A percentile compares a stretch with the other conserved stretches of the same genome.
Evolutionary conservation across 164 flowering plant species (phyloP).

Genomic region (Brasenia schreberi): DNA sequence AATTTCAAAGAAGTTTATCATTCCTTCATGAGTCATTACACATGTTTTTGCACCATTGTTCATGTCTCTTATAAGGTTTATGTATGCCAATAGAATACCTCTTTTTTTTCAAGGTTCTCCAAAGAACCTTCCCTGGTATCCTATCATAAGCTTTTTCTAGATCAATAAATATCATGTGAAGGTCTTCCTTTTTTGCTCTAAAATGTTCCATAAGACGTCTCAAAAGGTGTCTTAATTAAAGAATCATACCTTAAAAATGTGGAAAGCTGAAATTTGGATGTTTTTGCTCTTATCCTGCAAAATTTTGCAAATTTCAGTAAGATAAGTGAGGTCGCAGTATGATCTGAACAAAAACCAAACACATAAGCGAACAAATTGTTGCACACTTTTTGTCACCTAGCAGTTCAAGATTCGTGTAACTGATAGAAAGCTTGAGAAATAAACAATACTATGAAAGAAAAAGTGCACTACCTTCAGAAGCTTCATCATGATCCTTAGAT

Average conservation of each 20-base stretch:
- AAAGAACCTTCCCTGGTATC: too few relatives aligned
- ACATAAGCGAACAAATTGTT: not conserved
- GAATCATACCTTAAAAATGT: slow-evolving; percentile 75
- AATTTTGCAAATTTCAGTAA: not conserved
- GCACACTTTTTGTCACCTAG: not conserved
- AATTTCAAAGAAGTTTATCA: too few relatives aligned
- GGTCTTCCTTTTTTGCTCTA: too few relatives aligned
- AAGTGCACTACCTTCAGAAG: slow-evolving; percentile 33
- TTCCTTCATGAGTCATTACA: too few relatives aligned
- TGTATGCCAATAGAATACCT: too few relatives aligned
- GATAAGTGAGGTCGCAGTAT: not conserved
- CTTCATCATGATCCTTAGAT: slow-evolving; percentile 84
- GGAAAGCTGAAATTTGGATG: slow-evolving; percentile 87
- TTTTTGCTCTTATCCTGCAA: slow-evolving; percentile 95
- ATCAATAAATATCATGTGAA: too few relatives aligned
- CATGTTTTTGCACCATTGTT: too few relatives aligned
- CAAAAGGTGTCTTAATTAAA: not conserved
- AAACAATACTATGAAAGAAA: not conserved
- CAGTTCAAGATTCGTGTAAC: not conserved
- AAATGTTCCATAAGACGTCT: not conserved
- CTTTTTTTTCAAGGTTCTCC: too few relatives aligned
- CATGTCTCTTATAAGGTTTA: too few relatives aligned
- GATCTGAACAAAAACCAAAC: not conserved
- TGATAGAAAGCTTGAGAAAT: not conserved
- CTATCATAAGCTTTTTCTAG: too few relatives aligned